These are phyloP conservation scores for Talaromyces stipitatus DNA, from an alignment of 495 filamentous ascomycete genomes.

Conservation along the genomic window DNA sequence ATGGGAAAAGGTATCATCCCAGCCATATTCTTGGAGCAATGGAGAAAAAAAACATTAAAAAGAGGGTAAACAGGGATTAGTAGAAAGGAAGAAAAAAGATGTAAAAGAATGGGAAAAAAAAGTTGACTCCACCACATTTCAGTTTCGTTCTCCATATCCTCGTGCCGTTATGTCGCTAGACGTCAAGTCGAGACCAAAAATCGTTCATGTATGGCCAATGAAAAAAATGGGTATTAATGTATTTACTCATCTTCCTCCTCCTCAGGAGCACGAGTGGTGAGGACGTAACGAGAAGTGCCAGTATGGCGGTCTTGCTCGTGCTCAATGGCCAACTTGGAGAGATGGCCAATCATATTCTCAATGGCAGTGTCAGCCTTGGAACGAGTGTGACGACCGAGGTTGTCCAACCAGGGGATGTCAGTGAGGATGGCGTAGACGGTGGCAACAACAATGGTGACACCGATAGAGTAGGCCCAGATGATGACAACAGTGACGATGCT, in stretches of 20 bases:
- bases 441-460: slow-evolving; percentile 69
- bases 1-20: neutral
- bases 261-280: slow-evolving; percentile 54
- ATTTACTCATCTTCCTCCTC: slow-evolving; percentile 62
- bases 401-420: slow-evolving; percentile 58
- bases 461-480: slow-evolving; percentile 72
- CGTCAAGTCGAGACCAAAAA: slow-evolving; percentile 2
- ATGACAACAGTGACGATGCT: slow-evolving; percentile 73
- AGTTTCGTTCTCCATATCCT: slow-evolving; percentile 2
- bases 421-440: slow-evolving; percentile 72
- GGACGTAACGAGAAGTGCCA: slow-evolving; percentile 51
- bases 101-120: slow-evolving; percentile 1
- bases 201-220: slow-evolving; percentile 1
- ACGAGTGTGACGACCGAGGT: slow-evolving; percentile 74
- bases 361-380: slow-evolving; percentile 65
- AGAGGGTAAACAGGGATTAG: neutral
- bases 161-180: slow-evolving; percentile 1
- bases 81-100: slow-evolving; percentile 1
- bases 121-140: slow-evolving; percentile 3
- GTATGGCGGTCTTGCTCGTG: slow-evolving; percentile 51
- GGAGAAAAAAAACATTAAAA: neutral
- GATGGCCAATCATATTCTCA: slow-evolving; percentile 71
- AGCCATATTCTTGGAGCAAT: neutral
- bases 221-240: neutral
- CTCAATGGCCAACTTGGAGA: slow-evolving; percentile 68